phyloP scores from a whole-genome alignment of 208 protist species.

The Leishmania amazonensis region DNA sequence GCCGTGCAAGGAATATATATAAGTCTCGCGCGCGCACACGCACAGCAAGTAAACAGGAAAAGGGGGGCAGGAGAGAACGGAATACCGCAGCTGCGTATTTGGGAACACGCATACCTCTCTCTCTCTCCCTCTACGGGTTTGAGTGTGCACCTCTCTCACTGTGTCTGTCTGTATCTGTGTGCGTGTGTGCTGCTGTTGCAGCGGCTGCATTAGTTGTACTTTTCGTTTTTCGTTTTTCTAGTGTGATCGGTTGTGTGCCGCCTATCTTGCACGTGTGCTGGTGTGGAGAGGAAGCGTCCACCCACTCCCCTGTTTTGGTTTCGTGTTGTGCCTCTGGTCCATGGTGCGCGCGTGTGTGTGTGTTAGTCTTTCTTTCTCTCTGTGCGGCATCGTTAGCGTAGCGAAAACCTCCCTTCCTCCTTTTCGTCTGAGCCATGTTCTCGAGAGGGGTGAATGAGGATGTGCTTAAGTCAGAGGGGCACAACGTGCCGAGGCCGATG shows the following conservation, averaged over 20 bases:
- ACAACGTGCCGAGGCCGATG: slow-evolving; percentile 38
- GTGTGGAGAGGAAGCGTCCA: neutral
- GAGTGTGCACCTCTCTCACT: neutral
- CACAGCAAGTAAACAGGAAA: neutral
- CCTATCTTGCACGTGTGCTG: neutral
- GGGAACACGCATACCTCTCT: neutral
- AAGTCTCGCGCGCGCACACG: too few species aligned
- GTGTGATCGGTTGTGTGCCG: neutral
- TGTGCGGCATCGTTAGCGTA: neutral
- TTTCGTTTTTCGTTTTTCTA: slow-evolving; percentile 3
- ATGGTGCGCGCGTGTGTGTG: neutral
- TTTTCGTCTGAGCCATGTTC: slow-evolving; percentile 44
- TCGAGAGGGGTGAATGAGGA: slow-evolving; percentile 57
- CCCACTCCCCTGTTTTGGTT: neutral
- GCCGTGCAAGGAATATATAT: neutral
- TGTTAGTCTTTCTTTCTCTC: slow-evolving; percentile 5
- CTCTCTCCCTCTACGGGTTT: too few species aligned
- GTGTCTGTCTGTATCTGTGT: neutral
- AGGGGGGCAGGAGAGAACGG: neutral
- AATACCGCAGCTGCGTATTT: neutral
- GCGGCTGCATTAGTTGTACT: neutral
- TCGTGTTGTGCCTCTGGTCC: neutral
- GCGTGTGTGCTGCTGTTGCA: neutral
- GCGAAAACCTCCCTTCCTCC: neutral
- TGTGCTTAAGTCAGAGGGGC: slow-evolving; percentile 58